A percentile compares a stretch with the other conserved stretches of the same genome.
Conservation (phyloP, 2,329 filamentous ascomycete species). For the Chrysosporium queenslandicum region DNA sequence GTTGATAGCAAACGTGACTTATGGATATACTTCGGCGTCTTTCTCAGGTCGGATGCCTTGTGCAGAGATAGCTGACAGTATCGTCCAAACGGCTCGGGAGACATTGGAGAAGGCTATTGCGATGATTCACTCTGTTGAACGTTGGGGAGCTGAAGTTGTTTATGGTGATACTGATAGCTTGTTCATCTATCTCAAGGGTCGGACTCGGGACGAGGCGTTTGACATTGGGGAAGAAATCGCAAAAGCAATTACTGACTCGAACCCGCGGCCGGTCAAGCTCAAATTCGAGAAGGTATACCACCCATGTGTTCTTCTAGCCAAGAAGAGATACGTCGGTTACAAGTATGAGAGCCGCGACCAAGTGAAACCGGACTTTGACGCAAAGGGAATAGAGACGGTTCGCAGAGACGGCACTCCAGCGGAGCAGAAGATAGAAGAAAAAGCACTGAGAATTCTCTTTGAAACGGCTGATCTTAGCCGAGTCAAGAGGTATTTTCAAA, state of each 20-base stretch:
- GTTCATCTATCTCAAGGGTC: conserved; percentile 80
- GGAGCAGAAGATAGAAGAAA: conserved; percentile 94
- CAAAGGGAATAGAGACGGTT: conserved; percentile 97
- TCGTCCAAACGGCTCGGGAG: conserved; percentile 90
- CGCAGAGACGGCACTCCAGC: conserved; percentile 88
- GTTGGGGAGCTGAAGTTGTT: conserved; percentile 92
- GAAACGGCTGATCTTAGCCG: conserved; percentile 78
- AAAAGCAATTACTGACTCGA: conserved; percentile 73
- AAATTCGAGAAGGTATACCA: conserved; percentile 99
- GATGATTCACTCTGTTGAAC: conserved; percentile 73
- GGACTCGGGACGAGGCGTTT: conserved; percentile 81
- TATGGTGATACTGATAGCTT: conserved; percentile 96
- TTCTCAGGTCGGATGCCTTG: conserved; percentile 98
- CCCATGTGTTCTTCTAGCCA: conserved; percentile 84
- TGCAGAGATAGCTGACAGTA: conserved; percentile 94
- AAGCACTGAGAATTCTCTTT: conserved; percentile 78
- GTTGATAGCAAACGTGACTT: conserved; percentile 95
- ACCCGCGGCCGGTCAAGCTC: conserved; percentile 83
- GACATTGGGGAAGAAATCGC: conserved; percentile 87
- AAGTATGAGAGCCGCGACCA: conserved; percentile 80
- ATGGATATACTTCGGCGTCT: conserved; percentile 92
- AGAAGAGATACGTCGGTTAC: conserved; percentile 97
- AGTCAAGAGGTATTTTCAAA: conserved; percentile 82
- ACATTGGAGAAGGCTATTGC: conserved; percentile 90
- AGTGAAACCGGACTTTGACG: conserved; percentile 77